Evolutionary conservation across 2,329 filamentous ascomycete species (phyloP).

Genomic region (Arthrobotrys entomopaga): DNA sequence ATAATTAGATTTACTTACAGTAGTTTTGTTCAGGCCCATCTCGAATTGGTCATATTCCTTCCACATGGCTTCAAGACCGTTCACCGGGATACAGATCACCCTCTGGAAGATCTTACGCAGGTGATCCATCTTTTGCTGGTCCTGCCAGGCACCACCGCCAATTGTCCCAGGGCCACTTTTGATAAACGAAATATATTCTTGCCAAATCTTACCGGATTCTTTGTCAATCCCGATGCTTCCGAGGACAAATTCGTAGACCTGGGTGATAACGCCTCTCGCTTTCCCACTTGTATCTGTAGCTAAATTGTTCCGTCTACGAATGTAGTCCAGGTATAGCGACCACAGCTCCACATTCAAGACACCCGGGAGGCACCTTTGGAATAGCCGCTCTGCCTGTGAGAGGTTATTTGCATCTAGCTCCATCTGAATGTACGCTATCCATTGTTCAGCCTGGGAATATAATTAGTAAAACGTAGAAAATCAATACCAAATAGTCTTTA

Average conservation of each 20-base stretch:
- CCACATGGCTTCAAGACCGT: slow-evolving; percentile 85
- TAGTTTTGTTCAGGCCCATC: slow-evolving; percentile 90
- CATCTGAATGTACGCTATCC: slow-evolving; percentile 88
- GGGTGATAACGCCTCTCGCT: slow-evolving; percentile 80
- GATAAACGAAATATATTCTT: slow-evolving; percentile 93
- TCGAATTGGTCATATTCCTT: slow-evolving; percentile 98
- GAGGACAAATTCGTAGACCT: slow-evolving; percentile 92
- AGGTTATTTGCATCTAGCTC: slow-evolving; percentile 89
- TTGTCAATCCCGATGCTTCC: slow-evolving; percentile 90
- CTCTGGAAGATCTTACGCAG: slow-evolving; percentile 91
- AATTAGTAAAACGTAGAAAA: slow-evolving; percentile 14
- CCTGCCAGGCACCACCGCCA: slow-evolving; percentile 90
- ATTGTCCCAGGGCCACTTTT: slow-evolving; percentile 85
- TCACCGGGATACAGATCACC: slow-evolving; percentile 86
- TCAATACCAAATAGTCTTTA: background rate
- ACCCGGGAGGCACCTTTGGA: slow-evolving; percentile 79
- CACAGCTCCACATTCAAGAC: slow-evolving; percentile 87
- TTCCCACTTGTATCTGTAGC: slow-evolving; percentile 79
- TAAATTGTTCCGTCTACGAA: slow-evolving; percentile 88
- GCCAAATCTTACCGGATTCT: slow-evolving; percentile 88
- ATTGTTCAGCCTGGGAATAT: slow-evolving; percentile 80
- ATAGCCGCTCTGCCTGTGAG: slow-evolving; percentile 80
- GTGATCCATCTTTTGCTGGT: slow-evolving; percentile 96
- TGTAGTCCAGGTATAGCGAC: slow-evolving; percentile 94
- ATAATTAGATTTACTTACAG: slow-evolving; percentile 68